A percentile compares a stretch with the other conserved stretches of the same genome.
phyloP scores from a whole-genome alignment of 768 basidiomycete species.

The Rhizopogon vinicolor region DNA sequence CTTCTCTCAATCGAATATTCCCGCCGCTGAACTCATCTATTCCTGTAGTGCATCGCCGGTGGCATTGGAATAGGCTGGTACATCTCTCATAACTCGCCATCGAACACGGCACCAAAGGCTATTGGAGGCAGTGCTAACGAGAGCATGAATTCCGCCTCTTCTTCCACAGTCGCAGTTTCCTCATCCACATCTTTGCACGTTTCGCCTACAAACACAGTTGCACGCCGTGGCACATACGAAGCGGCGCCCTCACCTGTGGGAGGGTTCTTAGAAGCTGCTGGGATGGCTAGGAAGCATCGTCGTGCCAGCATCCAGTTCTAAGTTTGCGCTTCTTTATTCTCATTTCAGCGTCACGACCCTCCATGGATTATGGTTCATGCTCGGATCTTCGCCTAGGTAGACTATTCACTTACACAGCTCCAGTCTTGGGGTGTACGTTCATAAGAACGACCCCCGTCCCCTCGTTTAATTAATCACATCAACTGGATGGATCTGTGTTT shows the following conservation, averaged over 20 bases:
- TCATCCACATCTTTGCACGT: constrained; percentile 35
- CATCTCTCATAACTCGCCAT: constrained; percentile 44
- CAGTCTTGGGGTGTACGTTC: constrained; percentile 17
- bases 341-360: neutral
- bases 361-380: neutral
- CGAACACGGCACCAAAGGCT: constrained; percentile 50
- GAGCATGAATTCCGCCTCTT: constrained; percentile 18
- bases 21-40: neutral
- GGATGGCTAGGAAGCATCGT: constrained; percentile 10
- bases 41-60: constrained; percentile 40
- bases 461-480: constrained; percentile 24
- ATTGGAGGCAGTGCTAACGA: constrained; percentile 61
- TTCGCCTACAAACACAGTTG: constrained; percentile 58
- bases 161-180: constrained; percentile 8
- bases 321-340: neutral
- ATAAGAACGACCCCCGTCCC: constrained; percentile 21
- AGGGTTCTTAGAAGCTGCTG: constrained; percentile 5
- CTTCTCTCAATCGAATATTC: neutral
- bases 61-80: constrained; percentile 61
- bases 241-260: constrained; percentile 11
- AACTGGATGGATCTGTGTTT: constrained; percentile 19
- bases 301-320: constrained; percentile 9
- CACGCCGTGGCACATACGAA: constrained; percentile 25
- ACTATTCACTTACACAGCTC: neutral
- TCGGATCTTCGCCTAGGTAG: neutral